A percentile compares a stretch with the other conserved stretches of the same genome.
Evolutionary conservation across 257 asterid genomes (phyloP).

Genomic region (Ocimum tenuiflorum): DNA sequence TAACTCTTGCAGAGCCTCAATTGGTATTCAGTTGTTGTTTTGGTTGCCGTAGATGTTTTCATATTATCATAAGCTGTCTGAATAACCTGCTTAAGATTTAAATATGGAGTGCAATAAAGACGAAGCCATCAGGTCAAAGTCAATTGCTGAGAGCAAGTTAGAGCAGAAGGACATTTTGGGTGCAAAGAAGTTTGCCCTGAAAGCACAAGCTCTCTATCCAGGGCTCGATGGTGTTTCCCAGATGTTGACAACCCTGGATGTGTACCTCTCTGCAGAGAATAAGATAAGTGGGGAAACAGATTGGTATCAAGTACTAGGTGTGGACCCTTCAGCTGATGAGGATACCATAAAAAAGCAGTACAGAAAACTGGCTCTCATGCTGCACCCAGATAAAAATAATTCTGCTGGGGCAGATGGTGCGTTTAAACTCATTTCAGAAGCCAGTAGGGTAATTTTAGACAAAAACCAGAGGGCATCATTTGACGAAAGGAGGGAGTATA

Average conservation of each 20-base stretch:
- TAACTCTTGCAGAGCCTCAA: slow-evolving; percentile 13
- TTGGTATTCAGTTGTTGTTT: not conserved
- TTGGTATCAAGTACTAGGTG: not conserved
- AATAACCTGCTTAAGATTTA: not conserved
- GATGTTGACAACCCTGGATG: not conserved
- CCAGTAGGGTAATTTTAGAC: slow-evolving; percentile 54
- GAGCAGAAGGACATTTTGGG: not conserved
- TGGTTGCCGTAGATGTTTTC: slow-evolving; percentile 1
- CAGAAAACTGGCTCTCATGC: not conserved
- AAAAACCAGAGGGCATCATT: slow-evolving; percentile 47
- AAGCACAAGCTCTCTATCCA: not conserved
- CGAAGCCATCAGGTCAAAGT: not conserved
- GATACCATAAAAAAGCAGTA: not conserved
- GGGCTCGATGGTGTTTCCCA: not conserved
- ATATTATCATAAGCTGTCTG: slow-evolving; percentile 6
- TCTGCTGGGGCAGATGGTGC: slow-evolving; percentile 70
- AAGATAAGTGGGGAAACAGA: not conserved
- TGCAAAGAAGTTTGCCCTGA: not conserved
- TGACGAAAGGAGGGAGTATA: slow-evolving; percentile 41
- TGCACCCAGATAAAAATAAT: not conserved
- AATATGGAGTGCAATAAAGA: slow-evolving; percentile 2
- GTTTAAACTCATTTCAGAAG: slow-evolving; percentile 61
- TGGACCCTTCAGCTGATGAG: not conserved
- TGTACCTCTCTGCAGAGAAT: not conserved
- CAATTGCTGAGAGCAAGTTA: not conserved